Evolutionary conservation across 768 basidiomycete species (phyloP).

Genomic region (Leccinellum luteum): DNA sequence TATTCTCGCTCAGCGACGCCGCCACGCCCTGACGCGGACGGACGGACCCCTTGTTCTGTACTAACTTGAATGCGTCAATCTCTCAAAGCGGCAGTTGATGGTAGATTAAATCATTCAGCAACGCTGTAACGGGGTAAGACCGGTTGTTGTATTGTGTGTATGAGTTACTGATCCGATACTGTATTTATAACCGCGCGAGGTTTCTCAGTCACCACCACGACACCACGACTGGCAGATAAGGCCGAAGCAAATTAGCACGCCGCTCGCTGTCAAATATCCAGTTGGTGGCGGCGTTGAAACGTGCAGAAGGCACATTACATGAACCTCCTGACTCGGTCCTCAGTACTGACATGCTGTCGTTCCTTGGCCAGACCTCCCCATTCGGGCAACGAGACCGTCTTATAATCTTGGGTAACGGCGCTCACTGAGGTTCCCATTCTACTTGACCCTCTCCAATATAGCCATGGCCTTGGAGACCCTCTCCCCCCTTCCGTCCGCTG

Average conservation of each 20-base stretch:
- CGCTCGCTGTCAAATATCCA: background rate
- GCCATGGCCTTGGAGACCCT: background rate
- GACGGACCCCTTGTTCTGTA: slow-evolving; percentile 10
- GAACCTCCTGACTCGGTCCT: background rate
- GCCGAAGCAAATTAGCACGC: background rate
- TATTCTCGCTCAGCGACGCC: background rate
- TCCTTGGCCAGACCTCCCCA: slow-evolving; percentile 2
- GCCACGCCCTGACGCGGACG: background rate
- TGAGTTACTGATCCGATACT: background rate
- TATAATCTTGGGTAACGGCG: background rate
- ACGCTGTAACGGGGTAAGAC: background rate
- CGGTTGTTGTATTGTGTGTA: background rate
- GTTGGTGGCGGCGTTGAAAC: background rate
- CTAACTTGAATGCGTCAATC: background rate
- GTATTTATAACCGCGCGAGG: background rate
- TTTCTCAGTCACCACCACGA: background rate
- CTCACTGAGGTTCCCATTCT: background rate
- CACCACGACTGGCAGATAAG: background rate
- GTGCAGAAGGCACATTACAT: background rate
- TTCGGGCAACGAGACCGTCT: background rate
- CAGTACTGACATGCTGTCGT: background rate
- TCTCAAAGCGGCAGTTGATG: background rate
- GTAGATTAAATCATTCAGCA: background rate
- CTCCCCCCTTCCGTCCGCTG: slow-evolving; percentile 24
- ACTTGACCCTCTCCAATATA: background rate